These are phyloP conservation scores for Heliosperma pusillum DNA, from an alignment of 148 eudicot species.

Conservation along the genomic window DNA sequence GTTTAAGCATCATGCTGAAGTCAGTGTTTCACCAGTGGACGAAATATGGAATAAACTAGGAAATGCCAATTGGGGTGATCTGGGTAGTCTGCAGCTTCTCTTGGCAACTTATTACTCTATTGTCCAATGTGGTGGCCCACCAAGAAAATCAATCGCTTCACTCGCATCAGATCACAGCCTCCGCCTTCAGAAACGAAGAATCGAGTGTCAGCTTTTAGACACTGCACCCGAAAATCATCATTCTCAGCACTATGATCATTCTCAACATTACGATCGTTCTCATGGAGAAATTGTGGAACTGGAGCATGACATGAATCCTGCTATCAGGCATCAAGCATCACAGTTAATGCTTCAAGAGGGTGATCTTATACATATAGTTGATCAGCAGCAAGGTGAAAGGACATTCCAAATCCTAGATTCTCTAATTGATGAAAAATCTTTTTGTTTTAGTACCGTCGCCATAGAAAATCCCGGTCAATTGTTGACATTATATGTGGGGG, in stretches of 20 bases:
- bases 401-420: slow-evolving; percentile 50
- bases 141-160: slow-evolving; percentile 59
- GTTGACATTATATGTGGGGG: slow-evolving; percentile 55
- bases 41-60: slow-evolving; percentile 81
- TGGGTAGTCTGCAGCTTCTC: slow-evolving; percentile 61
- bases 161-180: slow-evolving; percentile 67
- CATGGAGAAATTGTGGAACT: slow-evolving; percentile 52
- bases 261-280: slow-evolving; percentile 27
- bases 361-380: slow-evolving; percentile 51
- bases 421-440: slow-evolving; percentile 39
- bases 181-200: slow-evolving; percentile 69
- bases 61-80: slow-evolving; percentile 77
- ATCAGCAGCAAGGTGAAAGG: slow-evolving; percentile 46
- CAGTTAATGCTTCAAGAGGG: slow-evolving; percentile 54
- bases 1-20: slow-evolving; percentile 58
- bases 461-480: slow-evolving; percentile 40
- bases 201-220: slow-evolving; percentile 45
- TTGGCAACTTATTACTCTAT: slow-evolving; percentile 64
- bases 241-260: slow-evolving; percentile 33
- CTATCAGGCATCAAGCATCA: slow-evolving; percentile 35
- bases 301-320: slow-evolving; percentile 36
- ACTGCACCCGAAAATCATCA: slow-evolving; percentile 30
- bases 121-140: slow-evolving; percentile 55
- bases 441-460: slow-evolving; percentile 46
- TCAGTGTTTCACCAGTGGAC: slow-evolving; percentile 58